Evolutionary conservation across 1,284 basidiomycete species (phyloP).

Genomic region (Phylloporus gajari): DNA sequence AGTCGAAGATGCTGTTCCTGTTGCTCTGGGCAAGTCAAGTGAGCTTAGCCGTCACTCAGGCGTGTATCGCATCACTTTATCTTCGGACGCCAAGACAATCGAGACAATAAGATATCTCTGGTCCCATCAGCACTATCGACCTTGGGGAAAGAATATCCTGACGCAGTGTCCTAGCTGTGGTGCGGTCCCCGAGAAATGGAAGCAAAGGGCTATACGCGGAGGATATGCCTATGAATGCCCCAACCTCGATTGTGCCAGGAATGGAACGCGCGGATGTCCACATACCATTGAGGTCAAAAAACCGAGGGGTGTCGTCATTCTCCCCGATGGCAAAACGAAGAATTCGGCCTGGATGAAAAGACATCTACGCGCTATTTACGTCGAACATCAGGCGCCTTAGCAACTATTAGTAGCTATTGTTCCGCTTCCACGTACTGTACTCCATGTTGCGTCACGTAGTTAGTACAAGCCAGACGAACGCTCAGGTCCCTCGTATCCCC

Average conservation of each 20-base stretch:
- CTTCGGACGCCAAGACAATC: not conserved
- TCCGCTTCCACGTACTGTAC: too few species aligned
- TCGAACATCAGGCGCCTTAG: not conserved
- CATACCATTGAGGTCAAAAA: not conserved
- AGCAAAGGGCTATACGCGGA: not conserved
- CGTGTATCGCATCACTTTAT: not conserved
- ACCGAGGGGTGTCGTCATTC: not conserved
- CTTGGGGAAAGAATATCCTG: not conserved
- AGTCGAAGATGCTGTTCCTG: not conserved
- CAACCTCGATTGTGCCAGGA: too few species aligned
- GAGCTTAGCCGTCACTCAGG: not conserved
- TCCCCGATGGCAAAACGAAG: not conserved
- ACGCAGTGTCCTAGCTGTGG: not conserved
- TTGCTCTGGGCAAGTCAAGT: not conserved
- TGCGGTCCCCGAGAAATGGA: not conserved
- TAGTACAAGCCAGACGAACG: slow-evolving; percentile 67
- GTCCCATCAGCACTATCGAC: not conserved
- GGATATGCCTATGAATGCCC: too few species aligned
- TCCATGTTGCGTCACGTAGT: too few species aligned
- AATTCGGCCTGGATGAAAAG: not conserved
- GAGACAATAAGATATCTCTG: not conserved
- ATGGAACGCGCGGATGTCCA: not conserved
- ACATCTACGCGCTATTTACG: not conserved
- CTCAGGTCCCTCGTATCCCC: slow-evolving; percentile 64
- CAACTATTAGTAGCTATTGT: too few species aligned